Evolutionary conservation across 169 alveolate genomes (phyloP), one percentile per base, ranked within the genome.

Genomic region (Plasmodium yoelii): DNA sequence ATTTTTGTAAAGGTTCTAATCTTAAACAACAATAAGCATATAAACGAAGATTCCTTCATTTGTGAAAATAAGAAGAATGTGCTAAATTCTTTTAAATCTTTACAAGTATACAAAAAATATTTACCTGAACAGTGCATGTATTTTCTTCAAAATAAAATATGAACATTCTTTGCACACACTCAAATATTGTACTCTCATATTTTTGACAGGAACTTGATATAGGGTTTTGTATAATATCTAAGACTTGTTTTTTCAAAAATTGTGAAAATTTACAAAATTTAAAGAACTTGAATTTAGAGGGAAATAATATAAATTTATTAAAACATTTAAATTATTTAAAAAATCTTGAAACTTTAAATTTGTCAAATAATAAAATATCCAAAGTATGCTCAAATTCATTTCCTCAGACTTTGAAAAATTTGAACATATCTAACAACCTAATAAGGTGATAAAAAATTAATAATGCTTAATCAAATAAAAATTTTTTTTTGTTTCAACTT

Each of bases 291-390:
- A 82, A 82, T 39, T 18, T 82, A 60, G 90, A 82, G 8, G 90
- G 90, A 26, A 82, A 82, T 56, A 82, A 67, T 22, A 82, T 82
- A n/a, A 56, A 53, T 42, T 26, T 82, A 39, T 49, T 82, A 42
- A 82, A 55, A 34, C 8, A 67, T 15, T 39, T 82, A 26, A 51
- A 44, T 24, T 42, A 13, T 15, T 82, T 82, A 49, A 60, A 42
- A 13, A 42, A 13, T 42, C 53, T 82, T 9, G 44, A 67, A n/a
- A 34, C 8, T 18, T 67, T 82, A 12, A 82, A 82, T 67, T 61
- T 82, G 22, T 51, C 90, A 1, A 82, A 82, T 61, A 82, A 82
- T 71, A 82, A 82, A 39, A 70, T 82, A 59, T 82, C 90, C 28
- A 82, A 82, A 60, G 26, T 82, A 3, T 46, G 49, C 28, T 28